Evolutionary conservation across 1,284 basidiomycete species (phyloP), one percentile per base, ranked within the genome.

Genomic region (Grifola frondosa): DNA sequence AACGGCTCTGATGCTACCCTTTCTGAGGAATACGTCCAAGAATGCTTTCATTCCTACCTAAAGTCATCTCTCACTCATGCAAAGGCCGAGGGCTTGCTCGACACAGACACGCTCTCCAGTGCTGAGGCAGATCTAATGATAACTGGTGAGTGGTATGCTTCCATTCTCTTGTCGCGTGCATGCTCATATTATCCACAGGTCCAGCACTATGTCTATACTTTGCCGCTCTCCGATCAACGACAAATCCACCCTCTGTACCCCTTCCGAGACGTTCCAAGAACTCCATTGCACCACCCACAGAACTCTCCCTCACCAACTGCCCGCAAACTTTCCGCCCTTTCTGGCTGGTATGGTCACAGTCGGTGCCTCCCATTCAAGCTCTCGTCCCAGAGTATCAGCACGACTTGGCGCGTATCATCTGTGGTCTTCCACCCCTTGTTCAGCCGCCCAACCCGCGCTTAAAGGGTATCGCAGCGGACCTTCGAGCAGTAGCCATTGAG

Each of bases 71-170:
- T 91, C 8, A 74, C 83, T 0, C 78, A 83, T 51, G 90, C 88
- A 1, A 88, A 87, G 58, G 75, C 73, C 1, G 89, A 91, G 62
- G 68, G 71, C 1, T 68, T 91, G 5, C 67, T 92, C 28, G 83
- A 85, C 57, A 74, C 78, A 6, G 80, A 87, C 24, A 63, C 85
- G 3, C 68, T 90, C 9, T 81, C 81, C 25, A 84, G 81, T 44
- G 87, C 87, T 22, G 84, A 88, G 64, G 77, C 72, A 0, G 87
- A 91, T 67, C 63, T 91, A 25, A 88, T 89, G 84, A 83, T 89
- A 41, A 84, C 84, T 56, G 88, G 87, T 81, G 38, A 49, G 77
- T 61, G 24, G 1, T 19, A 3, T 20, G 36, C 19, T 17, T 22
- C n/a, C 45, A 20, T 10, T 23, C 15, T 9, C 38, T 15, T n/a